phyloP scores from a whole-genome alignment of 2,329 filamentous ascomycete genomes.

The Xylariaceae sp. region DNA sequence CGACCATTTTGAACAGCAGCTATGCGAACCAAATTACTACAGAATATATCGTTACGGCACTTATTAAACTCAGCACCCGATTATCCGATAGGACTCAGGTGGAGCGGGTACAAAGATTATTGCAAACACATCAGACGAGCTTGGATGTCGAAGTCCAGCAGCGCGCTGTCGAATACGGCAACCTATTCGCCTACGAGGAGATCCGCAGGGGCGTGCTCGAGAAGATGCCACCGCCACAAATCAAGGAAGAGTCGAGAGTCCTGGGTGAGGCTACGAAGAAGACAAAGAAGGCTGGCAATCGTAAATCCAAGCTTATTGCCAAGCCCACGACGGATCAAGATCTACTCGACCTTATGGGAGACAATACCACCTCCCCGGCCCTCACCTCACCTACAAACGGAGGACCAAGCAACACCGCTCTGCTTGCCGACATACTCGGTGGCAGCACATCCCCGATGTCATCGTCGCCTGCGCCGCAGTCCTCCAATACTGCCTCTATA shows the following conservation, averaged over 20 bases:
- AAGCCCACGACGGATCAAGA: constrained; percentile 85
- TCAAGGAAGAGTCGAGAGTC: constrained; percentile 90
- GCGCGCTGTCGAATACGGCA: constrained; percentile 89
- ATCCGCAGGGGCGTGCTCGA: constrained; percentile 88
- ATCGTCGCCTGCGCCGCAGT: constrained; percentile 51
- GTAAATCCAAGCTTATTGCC: constrained; percentile 67
- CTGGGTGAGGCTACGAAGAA: constrained; percentile 76
- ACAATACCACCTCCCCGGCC: constrained; percentile 58
- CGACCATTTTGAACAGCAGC: constrained; percentile 87
- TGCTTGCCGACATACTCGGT: constrained; percentile 82
- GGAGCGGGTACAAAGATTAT: constrained; percentile 76
- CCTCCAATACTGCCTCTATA: constrained; percentile 66
- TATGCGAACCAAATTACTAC: constrained; percentile 89
- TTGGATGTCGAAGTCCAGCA: constrained; percentile 96
- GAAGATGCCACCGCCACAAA: constrained; percentile 96
- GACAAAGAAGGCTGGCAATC: constrained; percentile 65
- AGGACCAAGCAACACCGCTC: constrained; percentile 72
- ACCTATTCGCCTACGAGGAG: constrained; percentile 87
- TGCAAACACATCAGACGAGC: constrained; percentile 77
- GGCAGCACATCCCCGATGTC: constrained; percentile 56
- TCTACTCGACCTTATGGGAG: constrained; percentile 89
- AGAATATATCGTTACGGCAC: constrained; percentile 92
- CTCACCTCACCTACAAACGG: constrained; percentile 53
- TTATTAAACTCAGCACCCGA: constrained; percentile 92
- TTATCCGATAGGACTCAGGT: constrained; percentile 81